Percentiles rank a stretch among this genome's conserved stretches.
phyloP scores from a whole-genome alignment of 768 basidiomycete genomes.

The Postia placenta region DNA sequence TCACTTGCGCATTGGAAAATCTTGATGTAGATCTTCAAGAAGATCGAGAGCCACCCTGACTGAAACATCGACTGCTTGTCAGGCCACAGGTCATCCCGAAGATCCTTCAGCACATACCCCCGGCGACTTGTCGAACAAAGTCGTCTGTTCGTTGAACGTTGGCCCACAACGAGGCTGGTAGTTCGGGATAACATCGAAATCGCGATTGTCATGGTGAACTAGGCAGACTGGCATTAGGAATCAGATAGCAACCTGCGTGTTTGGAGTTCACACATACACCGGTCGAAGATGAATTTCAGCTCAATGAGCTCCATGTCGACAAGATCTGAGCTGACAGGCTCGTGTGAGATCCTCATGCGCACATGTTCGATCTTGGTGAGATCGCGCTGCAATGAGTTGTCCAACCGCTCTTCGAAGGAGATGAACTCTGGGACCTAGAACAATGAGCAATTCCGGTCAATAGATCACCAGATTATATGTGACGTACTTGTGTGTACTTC shows the following conservation, averaged over 20 bases:
- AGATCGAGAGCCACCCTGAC: conserved; percentile 67
- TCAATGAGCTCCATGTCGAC: conserved; percentile 83
- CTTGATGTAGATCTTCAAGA: conserved; percentile 73
- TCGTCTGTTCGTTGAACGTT: conserved; percentile 60
- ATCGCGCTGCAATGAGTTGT: conserved; percentile 82
- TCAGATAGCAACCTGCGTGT: background rate
- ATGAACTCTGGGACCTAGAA: conserved; percentile 82
- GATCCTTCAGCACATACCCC: too few species aligned
- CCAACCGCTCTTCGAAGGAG: conserved; percentile 70
- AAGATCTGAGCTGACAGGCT: conserved; percentile 61
- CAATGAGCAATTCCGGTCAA: background rate
- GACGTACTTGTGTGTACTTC: conserved; percentile 72
- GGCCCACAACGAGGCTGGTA: conserved; percentile 58
- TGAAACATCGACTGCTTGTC: conserved; percentile 20
- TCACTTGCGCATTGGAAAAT: conserved; percentile 76
- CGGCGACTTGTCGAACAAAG: conserved; percentile 55
- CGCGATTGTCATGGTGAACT: conserved; percentile 85
- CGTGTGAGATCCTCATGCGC: conserved; percentile 76
- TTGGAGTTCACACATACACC: conserved; percentile 37
- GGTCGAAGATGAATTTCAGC: conserved; percentile 76
- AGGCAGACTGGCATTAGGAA: conserved; percentile 2
- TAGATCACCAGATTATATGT: background rate
- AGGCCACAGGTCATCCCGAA: too few species aligned
- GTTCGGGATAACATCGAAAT: conserved; percentile 70
- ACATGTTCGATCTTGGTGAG: conserved; percentile 79